Evolutionary conservation across 306 rosid species (phyloP).

Genomic region (Quercus cerris): DNA sequence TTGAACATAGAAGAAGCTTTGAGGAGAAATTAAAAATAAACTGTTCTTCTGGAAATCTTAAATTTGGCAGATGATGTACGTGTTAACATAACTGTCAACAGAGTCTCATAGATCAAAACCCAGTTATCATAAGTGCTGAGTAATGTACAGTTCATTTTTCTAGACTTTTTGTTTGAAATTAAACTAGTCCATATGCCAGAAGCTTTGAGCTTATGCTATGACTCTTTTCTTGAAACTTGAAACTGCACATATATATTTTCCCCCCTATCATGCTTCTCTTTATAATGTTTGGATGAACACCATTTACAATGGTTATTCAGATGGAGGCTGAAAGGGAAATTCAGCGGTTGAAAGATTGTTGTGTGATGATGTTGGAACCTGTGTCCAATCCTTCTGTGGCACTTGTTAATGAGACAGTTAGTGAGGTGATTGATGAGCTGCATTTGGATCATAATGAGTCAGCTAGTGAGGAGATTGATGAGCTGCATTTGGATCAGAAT

Average conservation of each 20-base stretch:
- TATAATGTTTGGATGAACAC: conserved; percentile 15
- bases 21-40: not conserved
- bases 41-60: conserved; percentile 6
- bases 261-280: not conserved
- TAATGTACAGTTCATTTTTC: not conserved
- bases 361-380: conserved; percentile 25
- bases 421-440: conserved; percentile 23
- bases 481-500: conserved; percentile 1
- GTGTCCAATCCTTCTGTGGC: conserved; percentile 21
- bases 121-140: not conserved
- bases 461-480: conserved; percentile 22
- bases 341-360: conserved; percentile 39
- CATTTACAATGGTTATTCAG: conserved; percentile 29
- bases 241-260: not conserved
- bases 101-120: not conserved
- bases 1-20: conserved; percentile 11
- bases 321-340: conserved; percentile 46
- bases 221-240: not conserved
- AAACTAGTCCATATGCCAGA: not conserved
- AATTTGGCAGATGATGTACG: not conserved
- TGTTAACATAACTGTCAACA: not conserved
- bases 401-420: conserved; percentile 19
- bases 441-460: conserved; percentile 15
- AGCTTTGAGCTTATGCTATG: not conserved
- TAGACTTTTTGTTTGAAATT: not conserved